Conservation (phyloP, 116 monocot genomes). For the Papilionanthe hybrid region DNA sequence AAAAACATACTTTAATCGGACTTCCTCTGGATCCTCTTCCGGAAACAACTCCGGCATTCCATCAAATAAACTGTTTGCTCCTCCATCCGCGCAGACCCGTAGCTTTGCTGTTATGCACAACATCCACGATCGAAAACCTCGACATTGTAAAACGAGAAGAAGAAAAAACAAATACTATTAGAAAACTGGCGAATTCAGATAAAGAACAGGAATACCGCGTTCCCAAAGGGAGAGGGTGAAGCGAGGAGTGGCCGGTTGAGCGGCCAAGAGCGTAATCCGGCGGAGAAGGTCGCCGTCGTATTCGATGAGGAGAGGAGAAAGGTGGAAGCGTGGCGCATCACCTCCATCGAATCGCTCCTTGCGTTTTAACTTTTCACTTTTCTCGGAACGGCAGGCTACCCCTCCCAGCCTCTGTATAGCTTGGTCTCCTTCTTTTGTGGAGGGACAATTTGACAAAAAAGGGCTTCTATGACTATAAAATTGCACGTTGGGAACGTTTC, state of each 20-base stretch:
- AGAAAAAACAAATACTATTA: background rate
- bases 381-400: too few species aligned
- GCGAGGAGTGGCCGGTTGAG: constrained; percentile 82
- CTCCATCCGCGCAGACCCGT: constrained; percentile 91
- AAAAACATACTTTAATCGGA: constrained; percentile 41
- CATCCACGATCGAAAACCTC: background rate
- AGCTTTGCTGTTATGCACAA: constrained; percentile 62
- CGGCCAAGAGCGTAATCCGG: constrained; percentile 55
- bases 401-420: too few species aligned
- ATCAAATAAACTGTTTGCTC: constrained; percentile 86
- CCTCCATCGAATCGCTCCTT: constrained; percentile 5
- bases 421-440: too few species aligned
- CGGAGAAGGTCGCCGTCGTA: background rate
- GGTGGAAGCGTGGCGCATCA: constrained; percentile 59
- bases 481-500: too few species aligned
- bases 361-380: too few species aligned
- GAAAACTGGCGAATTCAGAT: background rate
- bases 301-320: constrained; percentile 47
- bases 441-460: too few species aligned
- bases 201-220: constrained; percentile 31
- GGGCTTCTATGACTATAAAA: too few species aligned
- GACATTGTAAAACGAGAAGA: background rate
- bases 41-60: constrained; percentile 76
- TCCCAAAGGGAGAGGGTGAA: constrained; percentile 82
- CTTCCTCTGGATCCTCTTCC: constrained; percentile 47